These are phyloP conservation scores for Mesembryanthemum crystallinum DNA, from an alignment of 148 eudicot genomes.

Conservation along the genomic window DNA sequence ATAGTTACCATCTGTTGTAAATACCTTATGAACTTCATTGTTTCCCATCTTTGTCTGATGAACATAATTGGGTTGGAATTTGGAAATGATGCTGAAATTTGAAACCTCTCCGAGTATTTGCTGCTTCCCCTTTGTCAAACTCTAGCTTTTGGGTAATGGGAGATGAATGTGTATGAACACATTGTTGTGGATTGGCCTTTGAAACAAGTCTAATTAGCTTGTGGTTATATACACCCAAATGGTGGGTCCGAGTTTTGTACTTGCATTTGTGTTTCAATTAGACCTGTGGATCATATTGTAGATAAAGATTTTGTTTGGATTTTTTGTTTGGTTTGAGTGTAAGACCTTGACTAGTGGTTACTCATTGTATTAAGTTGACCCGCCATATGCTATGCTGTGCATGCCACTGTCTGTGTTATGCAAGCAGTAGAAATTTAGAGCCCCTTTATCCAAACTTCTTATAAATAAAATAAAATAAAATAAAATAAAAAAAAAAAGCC, in stretches of 20 bases:
- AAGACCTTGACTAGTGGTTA: not conserved
- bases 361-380: too few species aligned
- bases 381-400: too few species aligned
- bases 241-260: not conserved
- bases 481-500: too few species aligned
- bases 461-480: too few species aligned
- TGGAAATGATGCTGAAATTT: not conserved
- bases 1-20: not conserved
- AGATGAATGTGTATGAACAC: not conserved
- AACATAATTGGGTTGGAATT: not conserved
- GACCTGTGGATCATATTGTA: not conserved
- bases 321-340: not conserved
- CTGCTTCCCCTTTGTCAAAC: not conserved
- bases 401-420: too few species aligned
- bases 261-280: not conserved
- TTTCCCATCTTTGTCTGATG: not conserved
- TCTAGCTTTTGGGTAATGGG: not conserved
- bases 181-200: not conserved
- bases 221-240: not conserved
- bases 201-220: slow-evolving; percentile 2
- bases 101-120: too few species aligned
- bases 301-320: not conserved
- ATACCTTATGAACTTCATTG: not conserved
- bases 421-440: too few species aligned
- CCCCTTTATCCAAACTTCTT: too few species aligned